Percentiles rank a stretch among this genome's conserved stretches.
phyloP scores from a whole-genome alignment of 2,329 filamentous ascomycete species.

The Spiromastix sp. region DNA sequence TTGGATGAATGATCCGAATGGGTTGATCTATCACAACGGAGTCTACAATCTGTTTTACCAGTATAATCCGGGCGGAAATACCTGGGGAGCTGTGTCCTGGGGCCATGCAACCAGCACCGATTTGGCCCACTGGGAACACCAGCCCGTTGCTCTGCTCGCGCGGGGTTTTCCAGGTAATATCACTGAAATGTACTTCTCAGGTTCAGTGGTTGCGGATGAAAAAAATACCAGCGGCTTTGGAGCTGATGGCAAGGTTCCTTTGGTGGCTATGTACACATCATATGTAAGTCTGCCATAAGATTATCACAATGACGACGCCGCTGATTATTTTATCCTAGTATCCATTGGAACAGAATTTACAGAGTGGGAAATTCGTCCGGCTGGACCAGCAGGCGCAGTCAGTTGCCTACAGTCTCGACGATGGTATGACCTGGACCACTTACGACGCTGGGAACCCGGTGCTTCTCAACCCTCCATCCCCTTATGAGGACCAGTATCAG shows the following conservation, averaged over 20 bases:
- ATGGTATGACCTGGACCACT: slow-evolving; percentile 51
- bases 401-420: slow-evolving; percentile 53
- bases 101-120: slow-evolving; percentile 55
- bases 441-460: slow-evolving; percentile 53
- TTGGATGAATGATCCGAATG: slow-evolving; percentile 52
- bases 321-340: too few relatives aligned
- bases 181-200: slow-evolving; percentile 42
- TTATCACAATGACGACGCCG: too few relatives aligned
- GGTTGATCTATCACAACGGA: slow-evolving; percentile 50
- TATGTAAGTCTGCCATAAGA: too few relatives aligned
- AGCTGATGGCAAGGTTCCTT: slow-evolving; percentile 49
- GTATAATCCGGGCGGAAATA: slow-evolving; percentile 41
- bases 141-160: slow-evolving; percentile 51
- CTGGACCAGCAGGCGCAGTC: too few relatives aligned
- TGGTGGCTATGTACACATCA: slow-evolving; percentile 52
- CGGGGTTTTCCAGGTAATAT: slow-evolving; percentile 30
- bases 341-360: too few relatives aligned
- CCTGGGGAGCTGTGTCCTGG: slow-evolving; percentile 54
- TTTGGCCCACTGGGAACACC: slow-evolving; percentile 55
- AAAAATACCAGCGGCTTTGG: slow-evolving; percentile 60
- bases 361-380: too few relatives aligned
- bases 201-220: slow-evolving; percentile 48
- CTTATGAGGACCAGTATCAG: too few relatives aligned
- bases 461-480: slow-evolving; percentile 41
- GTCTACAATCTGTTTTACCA: slow-evolving; percentile 58